Base-by-base conservation (phyloP, 192 early-diverging fungal species). In the Entomortierella parvispora region DNA sequence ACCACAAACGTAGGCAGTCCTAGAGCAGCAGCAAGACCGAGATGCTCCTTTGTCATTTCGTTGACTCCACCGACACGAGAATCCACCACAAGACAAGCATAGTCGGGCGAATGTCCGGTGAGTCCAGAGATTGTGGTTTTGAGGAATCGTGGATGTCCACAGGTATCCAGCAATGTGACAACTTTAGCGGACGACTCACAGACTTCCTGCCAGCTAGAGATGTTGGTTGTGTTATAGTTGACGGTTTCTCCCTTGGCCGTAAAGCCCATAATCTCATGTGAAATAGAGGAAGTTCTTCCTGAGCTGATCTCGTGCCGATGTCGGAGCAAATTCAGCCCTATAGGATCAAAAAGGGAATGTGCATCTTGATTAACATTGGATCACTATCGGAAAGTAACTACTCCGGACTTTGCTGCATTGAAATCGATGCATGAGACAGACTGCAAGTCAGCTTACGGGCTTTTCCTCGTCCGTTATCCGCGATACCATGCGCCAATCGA, bases 51-150 rank as follows among this genome's bases (percentile, higher is more conserved):
- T 58, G 87, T 92, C 82, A 90, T 92, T 68, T 65, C 88, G 2
- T 87, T 81, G 4, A 95, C 62, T 2, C 82, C 78, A 3, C 84
- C 89, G 10, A 88, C 74, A 32, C 90, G 90, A 6, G 93, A 92
- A 45, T 92, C 83, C 9, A 98, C 75, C 23, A 92, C 89, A 11
- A 98, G 71, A 69, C 94, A 95, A n/a, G 93, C 93, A 80, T 91
- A 93, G 51, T 96, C 93, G 0, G 96, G 95, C 23, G 91, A 86
- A 69, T 90, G 88, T 8, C 94, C 95, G n/a, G 93, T 92, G 40
- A 98, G 85, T n/a, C 92, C 96, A 48, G 93, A 89, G 3, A 95
- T 92, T 17, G 96, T 98, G 2, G 96, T 98, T 49, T 93, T 92
- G 22, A 96, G 80, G 62, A 95, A 96, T 65, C 93, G 94, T 17